Evolutionary conservation across 129 eudicot species (phyloP).

Genomic region (Lactuca saligna): DNA sequence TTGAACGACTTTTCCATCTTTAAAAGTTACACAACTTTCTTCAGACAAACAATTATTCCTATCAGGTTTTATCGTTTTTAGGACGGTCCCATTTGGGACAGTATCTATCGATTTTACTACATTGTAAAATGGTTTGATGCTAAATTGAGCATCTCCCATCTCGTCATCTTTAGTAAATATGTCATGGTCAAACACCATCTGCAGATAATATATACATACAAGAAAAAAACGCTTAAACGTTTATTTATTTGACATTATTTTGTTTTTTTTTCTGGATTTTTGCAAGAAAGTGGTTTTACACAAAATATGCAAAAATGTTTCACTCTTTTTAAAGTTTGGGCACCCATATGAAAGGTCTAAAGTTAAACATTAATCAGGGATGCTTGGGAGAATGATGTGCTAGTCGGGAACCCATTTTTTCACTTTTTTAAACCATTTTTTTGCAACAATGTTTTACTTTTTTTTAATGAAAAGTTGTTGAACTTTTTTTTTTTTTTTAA

Average conservation of each 20-base stretch:
- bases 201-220: slow-evolving; percentile 17
- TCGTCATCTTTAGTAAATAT: slow-evolving; percentile 55
- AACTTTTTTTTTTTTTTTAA: too few relatives aligned
- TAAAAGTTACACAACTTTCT: slow-evolving; percentile 47
- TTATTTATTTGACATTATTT: background rate
- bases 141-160: slow-evolving; percentile 60
- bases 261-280: background rate
- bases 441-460: too few relatives aligned
- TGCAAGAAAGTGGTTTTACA: too few relatives aligned
- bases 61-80: slow-evolving; percentile 39
- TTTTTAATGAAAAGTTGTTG: too few relatives aligned
- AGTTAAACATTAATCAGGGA: too few relatives aligned
- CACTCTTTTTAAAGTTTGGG: too few relatives aligned
- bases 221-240: background rate
- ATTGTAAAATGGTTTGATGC: slow-evolving; percentile 40
- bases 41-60: slow-evolving; percentile 47
- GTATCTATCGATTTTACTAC: slow-evolving; percentile 23
- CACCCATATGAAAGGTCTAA: too few relatives aligned
- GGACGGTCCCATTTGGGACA: slow-evolving; percentile 43
- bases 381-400: too few relatives aligned
- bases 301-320: background rate
- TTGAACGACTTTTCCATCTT: slow-evolving; percentile 37
- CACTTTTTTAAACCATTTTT: too few relatives aligned
- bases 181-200: slow-evolving; percentile 62
- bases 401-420: too few relatives aligned